Conservation (phyloP, 2,329 filamentous ascomycete species). For the Trichoderma aggressivum region DNA sequence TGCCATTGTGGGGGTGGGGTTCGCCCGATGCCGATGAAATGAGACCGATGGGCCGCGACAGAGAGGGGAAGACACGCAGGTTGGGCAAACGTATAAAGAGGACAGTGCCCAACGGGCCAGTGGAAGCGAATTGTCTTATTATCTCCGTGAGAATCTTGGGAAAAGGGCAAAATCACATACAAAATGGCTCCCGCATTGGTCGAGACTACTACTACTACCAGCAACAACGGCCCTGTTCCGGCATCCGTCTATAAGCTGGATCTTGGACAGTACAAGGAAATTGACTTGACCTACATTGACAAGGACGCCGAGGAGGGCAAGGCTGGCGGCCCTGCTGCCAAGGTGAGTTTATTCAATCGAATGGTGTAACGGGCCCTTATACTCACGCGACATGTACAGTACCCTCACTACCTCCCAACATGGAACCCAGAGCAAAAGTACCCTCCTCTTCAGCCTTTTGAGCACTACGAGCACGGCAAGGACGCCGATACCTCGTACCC, state of each 20-base stretch:
- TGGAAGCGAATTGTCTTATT: neutral
- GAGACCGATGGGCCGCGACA: slow-evolving; percentile 6
- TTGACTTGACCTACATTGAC: slow-evolving; percentile 28
- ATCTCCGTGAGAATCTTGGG: neutral
- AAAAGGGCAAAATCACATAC: neutral
- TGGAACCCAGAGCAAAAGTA: slow-evolving; percentile 65
- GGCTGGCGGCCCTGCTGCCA: slow-evolving; percentile 27
- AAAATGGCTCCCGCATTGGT: slow-evolving; percentile 27
- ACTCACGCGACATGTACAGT: slow-evolving; percentile 36
- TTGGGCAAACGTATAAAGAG: slow-evolving; percentile 6
- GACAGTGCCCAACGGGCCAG: neutral
- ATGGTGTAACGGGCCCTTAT: neutral
- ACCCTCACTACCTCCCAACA: slow-evolving; percentile 69
- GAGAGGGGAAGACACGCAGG: slow-evolving; percentile 9
- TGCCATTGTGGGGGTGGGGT: slow-evolving; percentile 19
- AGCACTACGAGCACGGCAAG: slow-evolving; percentile 72
- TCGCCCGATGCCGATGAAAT: slow-evolving; percentile 1
- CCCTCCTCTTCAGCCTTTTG: slow-evolving; percentile 63
- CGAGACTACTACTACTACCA: slow-evolving; percentile 19
- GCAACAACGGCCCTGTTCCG: slow-evolving; percentile 16
- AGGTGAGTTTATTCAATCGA: slow-evolving; percentile 22
- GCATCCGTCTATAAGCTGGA: slow-evolving; percentile 25
- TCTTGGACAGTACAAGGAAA: slow-evolving; percentile 32
- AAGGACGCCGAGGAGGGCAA: slow-evolving; percentile 30
- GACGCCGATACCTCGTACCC: slow-evolving; percentile 68